These are phyloP conservation scores for Chiua virens DNA, from an alignment of 768 basidiomycete species.

Conservation along the genomic window DNA sequence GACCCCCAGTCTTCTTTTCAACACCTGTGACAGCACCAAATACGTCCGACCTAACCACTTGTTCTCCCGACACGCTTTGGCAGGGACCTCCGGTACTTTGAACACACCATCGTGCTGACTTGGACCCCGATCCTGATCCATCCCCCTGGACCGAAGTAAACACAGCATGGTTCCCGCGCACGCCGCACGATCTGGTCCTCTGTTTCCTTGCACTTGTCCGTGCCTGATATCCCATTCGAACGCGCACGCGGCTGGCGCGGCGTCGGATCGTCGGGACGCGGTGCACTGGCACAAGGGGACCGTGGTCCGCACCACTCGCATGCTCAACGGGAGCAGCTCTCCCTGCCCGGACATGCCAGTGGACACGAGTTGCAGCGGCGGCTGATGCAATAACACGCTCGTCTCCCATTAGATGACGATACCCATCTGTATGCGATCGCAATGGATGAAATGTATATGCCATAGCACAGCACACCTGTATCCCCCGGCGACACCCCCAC, in stretches of 20 bases:
- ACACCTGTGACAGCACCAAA: conserved; percentile 28
- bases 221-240: conserved; percentile 5
- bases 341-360: too few relatives aligned
- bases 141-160: too few relatives aligned
- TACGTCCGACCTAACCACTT: conserved; percentile 34
- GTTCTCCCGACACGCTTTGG: conserved; percentile 23
- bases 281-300: conserved; percentile 39
- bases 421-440: conserved; percentile 46
- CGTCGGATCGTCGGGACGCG: conserved; percentile 77
- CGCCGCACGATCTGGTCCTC: conserved; percentile 33
- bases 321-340: too few relatives aligned
- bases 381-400: conserved; percentile 8
- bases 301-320: too few relatives aligned
- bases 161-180: conserved; percentile 42
- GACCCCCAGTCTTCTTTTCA: too few relatives aligned
- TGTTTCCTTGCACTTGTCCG: conserved; percentile 16
- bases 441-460: too few relatives aligned
- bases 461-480: conserved; percentile 40
- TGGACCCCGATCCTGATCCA: conserved; percentile 2
- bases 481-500: conserved; percentile 72
- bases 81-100: conserved; percentile 52
- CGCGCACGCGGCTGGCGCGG: conserved; percentile 63
- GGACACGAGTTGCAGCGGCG: conserved; percentile 6
- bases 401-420: conserved; percentile 55
- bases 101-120: conserved; percentile 21